Evolutionary conservation across 257 asterid genomes (phyloP).

Genomic region (Haberlea rhodopensis): DNA sequence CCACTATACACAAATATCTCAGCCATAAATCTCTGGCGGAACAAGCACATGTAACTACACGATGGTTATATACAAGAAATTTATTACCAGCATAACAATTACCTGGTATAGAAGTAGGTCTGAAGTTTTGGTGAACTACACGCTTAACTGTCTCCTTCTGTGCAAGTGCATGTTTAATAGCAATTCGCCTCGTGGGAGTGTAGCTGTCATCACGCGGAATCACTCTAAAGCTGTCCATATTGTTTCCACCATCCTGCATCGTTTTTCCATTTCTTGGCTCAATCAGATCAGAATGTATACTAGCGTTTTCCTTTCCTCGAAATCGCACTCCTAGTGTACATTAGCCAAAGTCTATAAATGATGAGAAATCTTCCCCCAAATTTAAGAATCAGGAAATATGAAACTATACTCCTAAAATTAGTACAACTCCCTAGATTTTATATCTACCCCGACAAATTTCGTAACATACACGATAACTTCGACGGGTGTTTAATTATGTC

Average conservation of each 20-base stretch:
- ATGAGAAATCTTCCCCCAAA: neutral
- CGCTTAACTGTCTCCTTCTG: conserved; percentile 41
- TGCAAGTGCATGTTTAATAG: conserved; percentile 27
- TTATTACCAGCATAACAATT: neutral
- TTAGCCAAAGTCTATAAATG: neutral
- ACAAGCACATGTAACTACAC: no score
- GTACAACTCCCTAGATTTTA: no score
- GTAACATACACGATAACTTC: neutral
- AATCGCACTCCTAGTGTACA: neutral
- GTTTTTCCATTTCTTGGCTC: conserved; percentile 20
- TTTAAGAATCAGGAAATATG: no score
- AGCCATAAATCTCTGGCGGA: neutral
- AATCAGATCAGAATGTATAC: neutral
- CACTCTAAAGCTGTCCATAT: conserved; percentile 7
- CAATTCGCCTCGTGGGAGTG: conserved; percentile 19
- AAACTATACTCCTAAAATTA: neutral
- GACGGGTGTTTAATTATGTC: neutral
- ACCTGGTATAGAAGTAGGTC: conserved; percentile 26
- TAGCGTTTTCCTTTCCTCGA: conserved; percentile 9
- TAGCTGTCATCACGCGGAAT: conserved; percentile 14
- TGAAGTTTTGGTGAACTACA: conserved; percentile 31
- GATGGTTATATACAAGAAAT: no score
- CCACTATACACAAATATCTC: neutral
- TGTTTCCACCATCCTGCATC: conserved; percentile 13
- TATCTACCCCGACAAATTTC: no score